A percentile compares a stretch with the other conserved stretches of the same genome.
Evolutionary conservation across 2,329 filamentous ascomycete species (phyloP).

Genomic region (Colletotrichum falcatum): DNA sequence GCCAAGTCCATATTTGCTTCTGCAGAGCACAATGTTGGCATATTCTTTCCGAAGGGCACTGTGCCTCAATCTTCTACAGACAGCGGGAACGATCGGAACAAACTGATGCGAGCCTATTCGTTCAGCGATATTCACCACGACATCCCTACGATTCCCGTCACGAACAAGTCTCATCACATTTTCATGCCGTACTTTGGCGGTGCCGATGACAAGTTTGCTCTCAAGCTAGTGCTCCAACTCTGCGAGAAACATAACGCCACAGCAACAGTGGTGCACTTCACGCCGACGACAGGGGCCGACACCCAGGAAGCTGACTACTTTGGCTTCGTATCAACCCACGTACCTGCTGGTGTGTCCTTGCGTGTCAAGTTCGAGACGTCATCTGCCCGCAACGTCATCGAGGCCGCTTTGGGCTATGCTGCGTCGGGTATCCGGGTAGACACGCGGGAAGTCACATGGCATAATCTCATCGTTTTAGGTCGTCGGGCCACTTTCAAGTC

Average conservation of each 20-base stretch:
- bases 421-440: slow-evolving; percentile 30
- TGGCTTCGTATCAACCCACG: slow-evolving; percentile 46
- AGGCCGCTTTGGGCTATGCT: slow-evolving; percentile 34
- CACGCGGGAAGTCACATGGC: slow-evolving; percentile 37
- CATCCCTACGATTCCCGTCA: slow-evolving; percentile 62
- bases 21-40: slow-evolving; percentile 75
- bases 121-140: slow-evolving; percentile 68
- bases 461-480: slow-evolving; percentile 46
- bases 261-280: slow-evolving; percentile 74
- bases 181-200: slow-evolving; percentile 91
- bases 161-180: slow-evolving; percentile 81
- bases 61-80: slow-evolving; percentile 56
- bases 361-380: slow-evolving; percentile 43
- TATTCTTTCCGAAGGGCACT: slow-evolving; percentile 81
- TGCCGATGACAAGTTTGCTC: slow-evolving; percentile 81
- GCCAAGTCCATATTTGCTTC: slow-evolving; percentile 75
- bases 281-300: slow-evolving; percentile 43
- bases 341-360: slow-evolving; percentile 42
- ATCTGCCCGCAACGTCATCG: slow-evolving; percentile 21
- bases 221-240: slow-evolving; percentile 86
- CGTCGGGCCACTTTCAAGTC: slow-evolving; percentile 43
- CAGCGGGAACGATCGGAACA: slow-evolving; percentile 48
- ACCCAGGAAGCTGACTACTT: slow-evolving; percentile 40
- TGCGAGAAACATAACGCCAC: slow-evolving; percentile 83
- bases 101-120: slow-evolving; percentile 66